These are phyloP conservation scores for Phytophthora fragariae DNA, from an alignment of 352 stramenopile species.

Conservation along the genomic window DNA sequence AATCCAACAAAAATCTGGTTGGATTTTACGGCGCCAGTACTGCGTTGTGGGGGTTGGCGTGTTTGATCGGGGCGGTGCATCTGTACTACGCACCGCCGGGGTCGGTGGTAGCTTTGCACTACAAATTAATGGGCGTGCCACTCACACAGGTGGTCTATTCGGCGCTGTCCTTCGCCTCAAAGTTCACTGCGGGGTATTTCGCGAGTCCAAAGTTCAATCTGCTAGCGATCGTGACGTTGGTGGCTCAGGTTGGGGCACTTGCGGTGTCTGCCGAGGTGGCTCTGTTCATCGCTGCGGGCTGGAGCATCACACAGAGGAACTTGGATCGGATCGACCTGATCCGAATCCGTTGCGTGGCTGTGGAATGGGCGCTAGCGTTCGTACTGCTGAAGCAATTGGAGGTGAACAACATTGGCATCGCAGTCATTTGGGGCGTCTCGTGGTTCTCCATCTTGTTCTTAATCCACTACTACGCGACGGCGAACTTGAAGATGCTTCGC, in stretches of 20 bases:
- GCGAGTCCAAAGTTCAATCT: slow-evolving; percentile 46
- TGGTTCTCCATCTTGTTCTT: slow-evolving; percentile 63
- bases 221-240: slow-evolving; percentile 43
- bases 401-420: slow-evolving; percentile 51
- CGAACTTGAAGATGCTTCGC: slow-evolving; percentile 71
- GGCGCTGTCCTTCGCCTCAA: slow-evolving; percentile 36
- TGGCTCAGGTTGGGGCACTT: slow-evolving; percentile 51
- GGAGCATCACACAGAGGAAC: slow-evolving; percentile 59
- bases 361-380: slow-evolving; percentile 55
- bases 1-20: slow-evolving; percentile 21
- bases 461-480: slow-evolving; percentile 64
- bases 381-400: slow-evolving; percentile 52
- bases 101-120: slow-evolving; percentile 51
- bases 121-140: slow-evolving; percentile 51
- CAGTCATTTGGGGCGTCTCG: slow-evolving; percentile 57
- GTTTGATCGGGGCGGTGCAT: slow-evolving; percentile 49
- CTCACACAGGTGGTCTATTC: slow-evolving; percentile 46
- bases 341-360: slow-evolving; percentile 57
- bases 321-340: slow-evolving; percentile 50
- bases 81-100: slow-evolving; percentile 43
- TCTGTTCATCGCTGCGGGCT: slow-evolving; percentile 63
- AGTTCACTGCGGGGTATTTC: slow-evolving; percentile 43
- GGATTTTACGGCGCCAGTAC: slow-evolving; percentile 48
- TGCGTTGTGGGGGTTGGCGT: slow-evolving; percentile 35
- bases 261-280: slow-evolving; percentile 49